Evolutionary conservation across 768 basidiomycete genomes (phyloP).

Genomic region (Amanita polypyramis): DNA sequence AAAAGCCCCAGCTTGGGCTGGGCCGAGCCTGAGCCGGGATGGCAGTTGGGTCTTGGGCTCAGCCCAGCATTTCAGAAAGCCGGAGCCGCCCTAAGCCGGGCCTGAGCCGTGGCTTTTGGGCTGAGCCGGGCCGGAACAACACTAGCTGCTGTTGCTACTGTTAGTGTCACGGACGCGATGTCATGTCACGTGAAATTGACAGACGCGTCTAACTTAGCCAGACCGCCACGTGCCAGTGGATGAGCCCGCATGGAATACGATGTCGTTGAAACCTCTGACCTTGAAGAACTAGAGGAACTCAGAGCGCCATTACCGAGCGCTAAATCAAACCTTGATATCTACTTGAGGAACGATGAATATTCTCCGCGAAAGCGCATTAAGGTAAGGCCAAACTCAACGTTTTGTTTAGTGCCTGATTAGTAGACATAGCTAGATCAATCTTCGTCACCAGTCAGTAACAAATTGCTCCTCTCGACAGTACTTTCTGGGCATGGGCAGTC

Average conservation of each 20-base stretch:
- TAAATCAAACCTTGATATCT: not conserved
- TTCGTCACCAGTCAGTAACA: conserved; percentile 8
- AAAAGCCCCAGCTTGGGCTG: too few species aligned
- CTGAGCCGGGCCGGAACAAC: too few species aligned
- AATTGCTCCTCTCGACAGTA: not conserved
- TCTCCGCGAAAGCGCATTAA: conserved; percentile 29
- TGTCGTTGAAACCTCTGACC: conserved; percentile 53
- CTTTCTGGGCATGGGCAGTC: not conserved
- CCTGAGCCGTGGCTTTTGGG: too few species aligned
- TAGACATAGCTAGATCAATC: conserved; percentile 4
- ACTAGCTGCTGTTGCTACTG: too few species aligned
- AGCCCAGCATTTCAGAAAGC: too few species aligned
- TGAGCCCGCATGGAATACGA: conserved; percentile 23
- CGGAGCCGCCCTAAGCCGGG: too few species aligned
- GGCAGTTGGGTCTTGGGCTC: too few species aligned
- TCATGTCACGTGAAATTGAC: too few species aligned
- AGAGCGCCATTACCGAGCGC: not conserved
- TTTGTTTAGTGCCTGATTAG: not conserved
- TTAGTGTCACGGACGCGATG: too few species aligned
- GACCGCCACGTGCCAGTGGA: too few species aligned
- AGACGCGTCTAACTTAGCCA: too few species aligned
- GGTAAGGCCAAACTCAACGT: conserved; percentile 16
- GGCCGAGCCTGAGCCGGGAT: too few species aligned
- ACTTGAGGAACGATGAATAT: conserved; percentile 2
- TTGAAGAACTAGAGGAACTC: conserved; percentile 42